Base-by-base conservation (phyloP, 139 green algal species). In the Micractinium conductrix region DNA sequence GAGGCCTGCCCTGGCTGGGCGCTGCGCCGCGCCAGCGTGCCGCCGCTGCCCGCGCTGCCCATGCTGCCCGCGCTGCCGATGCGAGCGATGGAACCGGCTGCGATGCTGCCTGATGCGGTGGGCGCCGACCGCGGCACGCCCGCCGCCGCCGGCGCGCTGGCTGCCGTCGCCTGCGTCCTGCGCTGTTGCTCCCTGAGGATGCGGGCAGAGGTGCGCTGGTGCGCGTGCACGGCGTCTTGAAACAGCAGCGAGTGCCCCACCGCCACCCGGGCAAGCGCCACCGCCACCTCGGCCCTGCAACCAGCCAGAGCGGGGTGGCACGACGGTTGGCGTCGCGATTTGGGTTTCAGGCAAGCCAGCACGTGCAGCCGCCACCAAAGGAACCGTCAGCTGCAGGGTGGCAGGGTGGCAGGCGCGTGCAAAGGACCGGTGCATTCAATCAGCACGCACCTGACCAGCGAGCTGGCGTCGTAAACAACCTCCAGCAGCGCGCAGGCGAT, bases 221-320 rank as follows among this genome's bases (percentile, higher is more conserved):
- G 79, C 24, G 81, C 88, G 45, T 87, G 79, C 19, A 92, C 88
- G 6, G 84, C 87, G 50, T 89, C 88, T 72, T 90, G 86, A 88
- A 91, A 96, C 70, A 87, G 74, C 26, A 85, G 53, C 1, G 73
- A 84, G 74, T 96, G 92, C 22, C 89, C 93, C 21, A 86, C 74
- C 14, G 93, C 91, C 48, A 98, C 83, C 44, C 95, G 91, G 3
- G 90, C 93, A 30, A 98, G 91, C 21, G 92, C 90, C 24, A 91
- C 87, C 3, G 93, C 95, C 42, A 96, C 84, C 89, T 98, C 96
- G 24, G 81, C 84, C 69, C 85, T 81, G n/a, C 95, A 88, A 65
- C n/a, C n/a, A n/a, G n/a, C n/a, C n/a, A n/a, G n/a, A n/a, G n/a
- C n/a, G n/a, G n/a, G n/a, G n/a, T n/a, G n/a, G n/a, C n/a, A n/a